These are phyloP conservation scores for Spatholobus suberectus DNA, from an alignment of 306 rosid species.

Conservation along the genomic window DNA sequence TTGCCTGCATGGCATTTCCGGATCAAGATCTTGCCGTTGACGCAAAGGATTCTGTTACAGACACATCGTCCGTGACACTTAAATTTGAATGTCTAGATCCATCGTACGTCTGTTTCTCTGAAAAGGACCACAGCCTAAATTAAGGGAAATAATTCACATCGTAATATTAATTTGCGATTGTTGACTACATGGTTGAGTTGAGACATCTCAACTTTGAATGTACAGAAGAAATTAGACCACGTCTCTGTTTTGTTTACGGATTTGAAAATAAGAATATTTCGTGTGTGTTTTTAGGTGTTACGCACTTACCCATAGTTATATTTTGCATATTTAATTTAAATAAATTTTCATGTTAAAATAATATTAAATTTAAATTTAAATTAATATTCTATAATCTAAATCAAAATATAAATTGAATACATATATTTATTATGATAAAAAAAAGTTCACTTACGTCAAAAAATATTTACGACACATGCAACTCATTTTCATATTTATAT, in stretches of 20 bases:
- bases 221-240: neutral
- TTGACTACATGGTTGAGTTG: neutral
- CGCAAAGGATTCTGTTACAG: neutral
- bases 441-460: neutral
- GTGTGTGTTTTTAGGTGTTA: neutral
- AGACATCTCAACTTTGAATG: neutral
- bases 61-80: neutral
- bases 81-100: neutral
- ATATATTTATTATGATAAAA: neutral
- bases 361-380: too few species aligned
- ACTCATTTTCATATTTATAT: neutral
- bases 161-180: conserved; percentile 13
- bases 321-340: neutral
- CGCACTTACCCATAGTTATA: neutral
- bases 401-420: neutral
- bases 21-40: neutral
- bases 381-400: too few species aligned
- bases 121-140: neutral
- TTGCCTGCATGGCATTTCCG: neutral
- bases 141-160: neutral
- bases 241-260: neutral
- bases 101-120: neutral
- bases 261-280: neutral
- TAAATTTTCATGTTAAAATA: neutral
- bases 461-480: neutral